A percentile compares a stretch with the other conserved stretches of the same genome.
phyloP scores from a whole-genome alignment of 768 basidiomycete species.

The Tylopilus felleus region DNA sequence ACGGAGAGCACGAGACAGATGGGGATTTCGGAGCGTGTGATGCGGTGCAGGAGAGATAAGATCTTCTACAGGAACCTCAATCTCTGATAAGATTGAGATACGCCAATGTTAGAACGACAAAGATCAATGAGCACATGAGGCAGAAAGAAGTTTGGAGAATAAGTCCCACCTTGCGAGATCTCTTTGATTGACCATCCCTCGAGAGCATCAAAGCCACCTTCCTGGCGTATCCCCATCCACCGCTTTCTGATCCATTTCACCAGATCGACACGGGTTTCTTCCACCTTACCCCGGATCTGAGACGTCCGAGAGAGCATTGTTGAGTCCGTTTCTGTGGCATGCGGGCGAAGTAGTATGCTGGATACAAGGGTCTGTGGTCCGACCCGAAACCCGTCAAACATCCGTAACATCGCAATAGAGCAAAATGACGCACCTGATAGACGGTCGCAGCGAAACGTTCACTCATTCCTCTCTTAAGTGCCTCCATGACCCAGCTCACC shows the following conservation, averaged over 20 bases:
- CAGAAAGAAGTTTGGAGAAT: background rate
- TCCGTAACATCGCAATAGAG: background rate
- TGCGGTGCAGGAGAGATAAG: slow-evolving; percentile 49
- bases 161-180: slow-evolving; percentile 43
- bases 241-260: slow-evolving; percentile 69
- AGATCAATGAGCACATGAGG: background rate
- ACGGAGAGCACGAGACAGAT: slow-evolving; percentile 28
- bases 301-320: slow-evolving; percentile 71
- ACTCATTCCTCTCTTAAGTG: slow-evolving; percentile 57
- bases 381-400: background rate
- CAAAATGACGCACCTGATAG: slow-evolving; percentile 71
- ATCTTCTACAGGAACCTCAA: slow-evolving; percentile 78
- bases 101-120: background rate
- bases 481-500: slow-evolving; percentile 72
- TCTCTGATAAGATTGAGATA: slow-evolving; percentile 44
- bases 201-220: slow-evolving; percentile 78
- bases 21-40: slow-evolving; percentile 22
- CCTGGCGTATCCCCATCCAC: slow-evolving; percentile 72
- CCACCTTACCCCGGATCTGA: slow-evolving; percentile 66
- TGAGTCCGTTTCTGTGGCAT: slow-evolving; percentile 52
- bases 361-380: slow-evolving; percentile 61
- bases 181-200: slow-evolving; percentile 89
- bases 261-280: slow-evolving; percentile 51
- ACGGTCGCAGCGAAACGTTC: slow-evolving; percentile 62
- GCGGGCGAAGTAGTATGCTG: slow-evolving; percentile 64